Evolutionary conservation across 768 basidiomycete genomes (phyloP).

Genomic region (Pleurotus sapidus): DNA sequence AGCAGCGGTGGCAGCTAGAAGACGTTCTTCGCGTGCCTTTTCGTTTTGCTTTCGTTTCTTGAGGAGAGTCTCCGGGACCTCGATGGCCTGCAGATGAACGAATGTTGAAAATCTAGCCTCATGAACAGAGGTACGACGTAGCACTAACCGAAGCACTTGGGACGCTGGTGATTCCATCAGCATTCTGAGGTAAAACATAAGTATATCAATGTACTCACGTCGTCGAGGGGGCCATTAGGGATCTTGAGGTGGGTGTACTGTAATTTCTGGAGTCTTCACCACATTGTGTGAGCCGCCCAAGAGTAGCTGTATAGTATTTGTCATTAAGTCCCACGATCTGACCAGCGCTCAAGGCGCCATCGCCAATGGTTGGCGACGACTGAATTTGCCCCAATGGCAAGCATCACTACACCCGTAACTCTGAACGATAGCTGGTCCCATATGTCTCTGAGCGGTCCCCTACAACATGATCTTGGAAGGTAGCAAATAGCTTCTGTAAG

Average conservation of each 20-base stretch:
- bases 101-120: constrained; percentile 8
- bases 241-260: constrained; percentile 41
- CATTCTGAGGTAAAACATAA: constrained; percentile 8
- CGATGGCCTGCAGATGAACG: constrained; percentile 60
- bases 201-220: constrained; percentile 41
- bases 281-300: constrained; percentile 29
- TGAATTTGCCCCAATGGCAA: too few species aligned
- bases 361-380: too few species aligned
- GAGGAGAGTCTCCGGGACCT: constrained; percentile 99
- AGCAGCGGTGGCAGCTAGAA: constrained; percentile 77
- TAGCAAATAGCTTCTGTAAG: too few species aligned
- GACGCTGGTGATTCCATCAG: constrained; percentile 31
- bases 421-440: too few species aligned
- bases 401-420: too few species aligned
- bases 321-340: constrained; percentile 10
- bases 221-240: constrained; percentile 53
- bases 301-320: constrained; percentile 45
- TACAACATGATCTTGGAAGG: too few species aligned
- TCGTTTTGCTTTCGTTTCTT: constrained; percentile 99
- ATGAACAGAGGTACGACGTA: constrained; percentile 18
- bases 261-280: constrained; percentile 24
- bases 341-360: neutral
- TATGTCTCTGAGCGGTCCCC: too few species aligned
- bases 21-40: constrained; percentile 92
- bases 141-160: constrained; percentile 56